Percentiles rank a stretch among this genome's conserved stretches.
Conservation (phyloP, 116 monocot genomes). For the Phalaenopsis hybrid region DNA sequence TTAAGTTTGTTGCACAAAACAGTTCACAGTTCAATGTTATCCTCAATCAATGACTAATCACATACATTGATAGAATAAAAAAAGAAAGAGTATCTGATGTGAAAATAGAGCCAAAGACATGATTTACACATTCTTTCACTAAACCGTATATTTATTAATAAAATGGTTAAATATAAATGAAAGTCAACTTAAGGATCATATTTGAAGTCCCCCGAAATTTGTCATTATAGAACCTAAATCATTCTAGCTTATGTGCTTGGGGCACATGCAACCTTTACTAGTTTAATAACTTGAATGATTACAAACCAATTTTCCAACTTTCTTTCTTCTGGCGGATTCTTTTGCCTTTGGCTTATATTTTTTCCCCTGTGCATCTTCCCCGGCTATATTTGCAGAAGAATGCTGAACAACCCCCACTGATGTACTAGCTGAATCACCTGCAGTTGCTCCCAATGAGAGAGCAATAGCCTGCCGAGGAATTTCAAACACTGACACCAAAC, state of each 20-base stretch:
- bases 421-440: slow-evolving; percentile 10
- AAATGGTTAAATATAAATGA: neutral
- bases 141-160: no score
- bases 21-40: neutral
- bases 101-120: neutral
- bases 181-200: neutral
- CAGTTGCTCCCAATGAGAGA: slow-evolving; percentile 48
- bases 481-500: neutral
- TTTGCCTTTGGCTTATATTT: slow-evolving; percentile 7
- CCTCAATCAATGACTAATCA: neutral
- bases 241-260: neutral
- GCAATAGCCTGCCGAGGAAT: slow-evolving; percentile 60
- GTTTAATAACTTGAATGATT: slow-evolving; percentile 3
- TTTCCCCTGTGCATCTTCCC: slow-evolving; percentile 9
- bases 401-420: slow-evolving; percentile 1
- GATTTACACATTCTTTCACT: neutral
- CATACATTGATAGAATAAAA: neutral
- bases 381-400: slow-evolving; percentile 17
- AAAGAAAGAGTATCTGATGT: neutral
- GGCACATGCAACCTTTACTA: neutral
- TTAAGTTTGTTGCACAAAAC: neutral
- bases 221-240: neutral
- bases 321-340: slow-evolving; percentile 22
- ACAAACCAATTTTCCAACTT: slow-evolving; percentile 41
- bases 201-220: neutral